Evolutionary conservation across 148 eudicot species (phyloP), one percentile per base, ranked within the genome.

Genomic region (Chenopodium formosanum): DNA sequence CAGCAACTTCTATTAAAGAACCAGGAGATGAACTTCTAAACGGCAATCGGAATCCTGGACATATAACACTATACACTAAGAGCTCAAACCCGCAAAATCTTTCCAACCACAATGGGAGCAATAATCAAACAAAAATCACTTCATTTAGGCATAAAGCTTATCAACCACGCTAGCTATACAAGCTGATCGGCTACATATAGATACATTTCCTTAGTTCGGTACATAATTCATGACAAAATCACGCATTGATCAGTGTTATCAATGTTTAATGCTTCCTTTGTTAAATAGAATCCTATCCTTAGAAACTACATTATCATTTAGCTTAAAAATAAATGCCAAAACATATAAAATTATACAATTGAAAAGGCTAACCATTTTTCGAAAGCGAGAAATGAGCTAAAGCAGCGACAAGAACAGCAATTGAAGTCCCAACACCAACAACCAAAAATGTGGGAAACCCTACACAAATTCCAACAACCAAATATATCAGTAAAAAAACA

Each of bases 361-460:
- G 40, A 29, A 46, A 70, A 63, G 63, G 4, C 75, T 67, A 7
- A 95, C 98, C 97, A 84, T 84, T 90, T 79, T 82, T 81, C 0
- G 88, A 79, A 10, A 87, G 73, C 32, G 89, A 64, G 73, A 87
- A 87, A 75, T 87, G 82, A 82, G 88, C 86, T 78, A 89, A 10
- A 4, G 85, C 86, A 76, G 89, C 93, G 34, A 90, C 84, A 23
- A 90, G 76, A 80, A 88, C 70, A 83, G 84, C 86, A 78, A 89
- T 69, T 60, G 97, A 91, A 79, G 91, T 85, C 80, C 94, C 94
- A 86, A 92, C 32, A 74, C 92, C 94, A 66, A 88, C 78, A 73
- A 91, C 82, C 82, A 87, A 79, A 83, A 87, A 80, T 67, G 67
- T 74, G 48, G 83, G 91, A 78, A 87, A 85, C 70, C 90, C 96